phyloP scores from a whole-genome alignment of 176 grass and related monocot species.

The Triticum aestivum region DNA sequence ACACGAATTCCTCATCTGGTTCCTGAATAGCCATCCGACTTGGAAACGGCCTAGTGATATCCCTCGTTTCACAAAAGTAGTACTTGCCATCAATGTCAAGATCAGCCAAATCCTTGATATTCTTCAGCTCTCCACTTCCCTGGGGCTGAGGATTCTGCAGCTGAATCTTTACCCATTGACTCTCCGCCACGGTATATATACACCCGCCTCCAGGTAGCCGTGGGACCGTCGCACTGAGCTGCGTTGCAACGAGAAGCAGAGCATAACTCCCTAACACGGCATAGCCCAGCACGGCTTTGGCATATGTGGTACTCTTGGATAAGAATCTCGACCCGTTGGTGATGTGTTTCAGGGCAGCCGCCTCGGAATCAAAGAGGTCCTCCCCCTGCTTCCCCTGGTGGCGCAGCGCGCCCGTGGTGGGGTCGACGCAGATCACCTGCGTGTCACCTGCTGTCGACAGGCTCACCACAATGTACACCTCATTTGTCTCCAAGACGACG shows the following conservation, averaged over 20 bases:
- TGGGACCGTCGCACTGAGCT: constrained; percentile 53
- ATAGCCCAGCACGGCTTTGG: constrained; percentile 78
- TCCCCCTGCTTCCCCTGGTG: constrained; percentile 59
- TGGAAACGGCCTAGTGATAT: constrained; percentile 86
- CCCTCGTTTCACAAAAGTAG: constrained; percentile 96
- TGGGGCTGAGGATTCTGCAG: constrained; percentile 82
- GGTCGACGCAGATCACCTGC: constrained; percentile 81
- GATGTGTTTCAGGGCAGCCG: constrained; percentile 75
- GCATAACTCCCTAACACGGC: constrained; percentile 59
- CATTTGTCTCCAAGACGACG: constrained; percentile 56
- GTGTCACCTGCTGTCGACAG: constrained; percentile 62
- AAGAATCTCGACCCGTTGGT: constrained; percentile 72
- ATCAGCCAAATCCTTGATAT: constrained; percentile 69
- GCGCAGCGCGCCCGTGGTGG: constrained; percentile 70
- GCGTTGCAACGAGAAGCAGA: constrained; percentile 82
- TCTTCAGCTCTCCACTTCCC: constrained; percentile 79
- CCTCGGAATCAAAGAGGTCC: constrained; percentile 71
- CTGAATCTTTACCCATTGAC: constrained; percentile 86
- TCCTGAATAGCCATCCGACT: constrained; percentile 53
- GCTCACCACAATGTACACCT: constrained; percentile 80
- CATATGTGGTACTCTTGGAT: constrained; percentile 65
- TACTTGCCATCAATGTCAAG: constrained; percentile 97
- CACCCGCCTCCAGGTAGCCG: constrained; percentile 80
- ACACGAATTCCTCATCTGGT: constrained; percentile 90
- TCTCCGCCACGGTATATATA: constrained; percentile 71